Conservation (phyloP, 805 yeast genomes). For the Teunomyces tritomae region DNA sequence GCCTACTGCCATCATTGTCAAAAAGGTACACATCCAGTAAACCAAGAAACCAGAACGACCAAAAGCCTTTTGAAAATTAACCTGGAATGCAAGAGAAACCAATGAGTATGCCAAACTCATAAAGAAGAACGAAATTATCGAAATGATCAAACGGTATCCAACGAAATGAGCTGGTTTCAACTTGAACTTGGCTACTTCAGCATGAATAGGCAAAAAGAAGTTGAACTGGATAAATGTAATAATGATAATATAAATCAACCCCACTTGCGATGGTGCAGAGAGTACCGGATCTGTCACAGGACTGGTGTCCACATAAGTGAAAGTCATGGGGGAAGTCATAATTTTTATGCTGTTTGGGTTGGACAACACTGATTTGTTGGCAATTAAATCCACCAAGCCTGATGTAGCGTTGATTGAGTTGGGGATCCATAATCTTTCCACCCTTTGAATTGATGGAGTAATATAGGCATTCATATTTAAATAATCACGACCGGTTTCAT, state of each 20-base stretch:
- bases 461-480: constrained; percentile 42
- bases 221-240: constrained; percentile 69
- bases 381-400: constrained; percentile 11
- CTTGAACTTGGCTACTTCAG: constrained; percentile 41
- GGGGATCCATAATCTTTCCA: constrained; percentile 33
- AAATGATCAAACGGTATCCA: constrained; percentile 48
- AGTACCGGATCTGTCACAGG: constrained; percentile 51
- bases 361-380: constrained; percentile 13
- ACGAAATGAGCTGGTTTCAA: constrained; percentile 46
- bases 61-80: constrained; percentile 55
- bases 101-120: constrained; percentile 57
- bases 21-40: constrained; percentile 65
- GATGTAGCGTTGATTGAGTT: constrained; percentile 22
- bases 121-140: constrained; percentile 54
- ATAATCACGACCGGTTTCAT: constrained; percentile 67
- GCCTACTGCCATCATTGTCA: constrained; percentile 76
- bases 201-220: constrained; percentile 57
- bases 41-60: constrained; percentile 72
- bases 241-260: constrained; percentile 68
- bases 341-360: constrained; percentile 12
- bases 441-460: constrained; percentile 36
- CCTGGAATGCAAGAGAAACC: constrained; percentile 67
- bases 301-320: constrained; percentile 43
- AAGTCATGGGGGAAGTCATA: constrained; percentile 32
- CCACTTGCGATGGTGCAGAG: constrained; percentile 70